Evolutionary conservation across 768 basidiomycete species (phyloP), one percentile per base, ranked within the genome.

Genomic region (Tulasnella sp.): DNA sequence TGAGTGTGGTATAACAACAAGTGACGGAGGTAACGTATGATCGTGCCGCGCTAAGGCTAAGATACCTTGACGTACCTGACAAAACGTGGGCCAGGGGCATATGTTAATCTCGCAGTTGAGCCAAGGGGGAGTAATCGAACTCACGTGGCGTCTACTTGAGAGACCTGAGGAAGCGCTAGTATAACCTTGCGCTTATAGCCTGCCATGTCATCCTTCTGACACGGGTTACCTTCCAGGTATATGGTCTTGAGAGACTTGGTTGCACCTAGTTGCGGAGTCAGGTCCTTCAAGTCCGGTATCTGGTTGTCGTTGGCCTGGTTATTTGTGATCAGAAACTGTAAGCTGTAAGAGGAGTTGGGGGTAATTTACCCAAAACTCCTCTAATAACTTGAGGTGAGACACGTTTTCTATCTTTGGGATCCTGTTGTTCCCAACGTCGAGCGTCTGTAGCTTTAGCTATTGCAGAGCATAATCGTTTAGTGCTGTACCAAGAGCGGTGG

Each of bases 71-170:
- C n/a, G n/a, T n/a, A n/a, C n/a, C n/a, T n/a, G n/a, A n/a, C n/a
- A n/a, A n/a, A n/a, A n/a, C n/a, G n/a, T n/a, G n/a, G n/a, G n/a
- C n/a, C n/a, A n/a, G n/a, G n/a, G n/a, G n/a, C n/a, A n/a, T n/a
- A n/a, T n/a, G n/a, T n/a, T n/a, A n/a, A n/a, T n/a, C n/a, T n/a
- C n/a, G n/a, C n/a, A n/a, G n/a, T n/a, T n/a, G n/a, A n/a, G n/a
- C n/a, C n/a, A n/a, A n/a, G n/a, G n/a, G n/a, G n/a, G n/a, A n/a
- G n/a, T n/a, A n/a, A n/a, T n/a, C n/a, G n/a, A n/a, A 81, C 91
- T 61, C 65, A 97, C 84, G 87, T 97, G 39, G 96, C 96, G 69
- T 99, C 96, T 49, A 99, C 83, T 70, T 99, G 96, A 65, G 80
- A 80, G 56, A 98, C 70, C 64, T 94, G 88, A 0, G 93, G 93